Evolutionary conservation across 176 grass and related monocot genomes (phyloP), one percentile per base, ranked within the genome.

Genomic region (Typha latifolia): DNA sequence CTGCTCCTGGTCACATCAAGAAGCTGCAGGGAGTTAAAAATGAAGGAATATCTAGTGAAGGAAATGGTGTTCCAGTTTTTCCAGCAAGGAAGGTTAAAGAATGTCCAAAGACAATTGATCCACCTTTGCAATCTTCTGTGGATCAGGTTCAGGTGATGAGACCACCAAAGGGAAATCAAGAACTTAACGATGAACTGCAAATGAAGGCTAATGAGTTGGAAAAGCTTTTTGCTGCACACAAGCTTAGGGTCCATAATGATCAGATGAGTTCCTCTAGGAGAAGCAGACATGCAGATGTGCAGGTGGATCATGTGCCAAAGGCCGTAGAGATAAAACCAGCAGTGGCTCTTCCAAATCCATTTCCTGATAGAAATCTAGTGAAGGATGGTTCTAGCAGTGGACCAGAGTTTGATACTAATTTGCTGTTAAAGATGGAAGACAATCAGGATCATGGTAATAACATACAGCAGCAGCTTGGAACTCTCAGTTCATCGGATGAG

Each of bases 191-290:
- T 72, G 85, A 89, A 77, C 70, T 92, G 31, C 82, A 86, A 80
- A 90, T 86, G 78, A 97, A 92, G 48, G 93, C 93, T 50, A 86
- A 89, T 68, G 93, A 92, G 48, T 75, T 97, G 75, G 88, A 97
- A 78, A 97, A 97, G 76, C 70, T 89, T 68, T 97, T 89, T 80
- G 88, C 88, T 66, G 88, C 83, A 50, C 88, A 92, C 63, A 92
- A 97, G 74, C 73, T 89, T 59, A 79, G 76, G 66, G 66, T 49
- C 64, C 75, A 66, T 15, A 79, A 47, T 61, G 81, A 84, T 47
- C 76, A 74, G 49, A 73, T 73, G 68, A 63, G 75, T 72, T 89
- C 86, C 61, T 79, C 78, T 70, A 66, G 93, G 62, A 89, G 88
- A 85, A 80, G 71, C 62, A 91, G 75, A 66, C 67, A 66, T 62